Percentiles rank a stretch among this genome's conserved stretches.
These are phyloP conservation scores for Bullera alba DNA, from an alignment of 768 basidiomycete genomes.

Conservation along the genomic window DNA sequence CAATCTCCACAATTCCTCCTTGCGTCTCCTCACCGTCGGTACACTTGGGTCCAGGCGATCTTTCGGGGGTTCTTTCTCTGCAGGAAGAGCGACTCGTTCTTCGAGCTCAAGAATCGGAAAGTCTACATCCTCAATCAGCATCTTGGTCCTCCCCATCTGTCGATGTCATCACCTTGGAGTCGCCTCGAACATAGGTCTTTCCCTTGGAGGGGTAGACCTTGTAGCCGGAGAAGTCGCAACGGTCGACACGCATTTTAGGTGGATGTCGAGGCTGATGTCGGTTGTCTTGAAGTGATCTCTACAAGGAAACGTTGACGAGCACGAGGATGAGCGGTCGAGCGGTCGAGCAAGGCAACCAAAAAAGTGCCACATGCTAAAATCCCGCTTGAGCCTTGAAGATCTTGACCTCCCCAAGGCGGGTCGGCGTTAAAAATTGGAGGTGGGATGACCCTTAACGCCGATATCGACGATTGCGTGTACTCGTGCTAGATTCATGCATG, in stretches of 20 bases:
- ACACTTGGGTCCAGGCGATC: slow-evolving; percentile 81
- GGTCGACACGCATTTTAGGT: slow-evolving; percentile 73
- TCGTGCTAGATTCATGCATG: too few relatives aligned
- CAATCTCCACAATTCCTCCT: neutral
- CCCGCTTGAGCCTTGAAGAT: too few relatives aligned
- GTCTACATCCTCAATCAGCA: slow-evolving; percentile 52
- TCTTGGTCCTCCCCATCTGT: slow-evolving; percentile 2
- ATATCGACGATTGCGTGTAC: too few relatives aligned
- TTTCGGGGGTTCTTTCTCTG: slow-evolving; percentile 99
- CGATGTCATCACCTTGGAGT: slow-evolving; percentile 66
- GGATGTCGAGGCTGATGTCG: too few relatives aligned
- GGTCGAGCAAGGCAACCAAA: too few relatives aligned
- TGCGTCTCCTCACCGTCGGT: slow-evolving; percentile 30
- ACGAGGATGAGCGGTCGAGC: too few relatives aligned
- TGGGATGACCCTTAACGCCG: too few relatives aligned
- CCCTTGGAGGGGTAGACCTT: slow-evolving; percentile 98
- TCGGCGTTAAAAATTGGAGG: too few relatives aligned
- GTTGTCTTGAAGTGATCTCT: too few relatives aligned
- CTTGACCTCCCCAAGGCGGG: too few relatives aligned
- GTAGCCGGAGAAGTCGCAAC: slow-evolving; percentile 95
- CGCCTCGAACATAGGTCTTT: slow-evolving; percentile 87
- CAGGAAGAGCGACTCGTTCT: slow-evolving; percentile 92
- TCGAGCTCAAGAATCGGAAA: slow-evolving; percentile 90
- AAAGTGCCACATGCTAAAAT: too few relatives aligned
- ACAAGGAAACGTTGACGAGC: too few relatives aligned